Evolutionary conservation across 2,329 filamentous ascomycete species (phyloP).

Genomic region (Aspergillus bombycis): DNA sequence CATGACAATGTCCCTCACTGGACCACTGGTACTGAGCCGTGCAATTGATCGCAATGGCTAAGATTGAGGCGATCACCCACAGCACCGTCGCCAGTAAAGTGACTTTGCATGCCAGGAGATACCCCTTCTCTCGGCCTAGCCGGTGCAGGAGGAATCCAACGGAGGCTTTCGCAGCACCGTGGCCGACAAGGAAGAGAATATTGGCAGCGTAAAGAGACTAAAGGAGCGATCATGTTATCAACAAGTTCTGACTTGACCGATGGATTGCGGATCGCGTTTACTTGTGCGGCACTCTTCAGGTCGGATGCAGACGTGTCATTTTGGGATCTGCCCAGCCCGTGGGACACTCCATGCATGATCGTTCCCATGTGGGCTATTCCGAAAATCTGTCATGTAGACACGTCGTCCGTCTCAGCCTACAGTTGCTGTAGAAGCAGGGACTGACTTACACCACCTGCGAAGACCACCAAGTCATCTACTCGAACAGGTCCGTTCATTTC

Average conservation of each 20-base stretch:
- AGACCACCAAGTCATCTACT: slow-evolving; percentile 25
- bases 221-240: not conserved
- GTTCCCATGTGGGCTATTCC: slow-evolving; percentile 28
- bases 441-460: slow-evolving; percentile 20
- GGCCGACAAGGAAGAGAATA: slow-evolving; percentile 31
- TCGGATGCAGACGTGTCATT: slow-evolving; percentile 4
- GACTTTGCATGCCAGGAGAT: slow-evolving; percentile 20
- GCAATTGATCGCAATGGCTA: slow-evolving; percentile 15
- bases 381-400: slow-evolving; percentile 14
- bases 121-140: slow-evolving; percentile 23
- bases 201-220: slow-evolving; percentile 20
- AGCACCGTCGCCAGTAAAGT: slow-evolving; percentile 18
- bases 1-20: not conserved
- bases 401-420: not conserved
- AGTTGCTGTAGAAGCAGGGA: not conserved
- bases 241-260: not conserved
- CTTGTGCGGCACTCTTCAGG: slow-evolving; percentile 14
- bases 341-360: slow-evolving; percentile 25
- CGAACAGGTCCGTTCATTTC: slow-evolving; percentile 30
- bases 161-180: slow-evolving; percentile 32
- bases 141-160: slow-evolving; percentile 32
- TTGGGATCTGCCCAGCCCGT: slow-evolving; percentile 28
- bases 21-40: not conserved
- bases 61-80: slow-evolving; percentile 26
- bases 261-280: not conserved